Evolutionary conservation across 257 asterid species (phyloP).

Genomic region (Gentiana straminea): DNA sequence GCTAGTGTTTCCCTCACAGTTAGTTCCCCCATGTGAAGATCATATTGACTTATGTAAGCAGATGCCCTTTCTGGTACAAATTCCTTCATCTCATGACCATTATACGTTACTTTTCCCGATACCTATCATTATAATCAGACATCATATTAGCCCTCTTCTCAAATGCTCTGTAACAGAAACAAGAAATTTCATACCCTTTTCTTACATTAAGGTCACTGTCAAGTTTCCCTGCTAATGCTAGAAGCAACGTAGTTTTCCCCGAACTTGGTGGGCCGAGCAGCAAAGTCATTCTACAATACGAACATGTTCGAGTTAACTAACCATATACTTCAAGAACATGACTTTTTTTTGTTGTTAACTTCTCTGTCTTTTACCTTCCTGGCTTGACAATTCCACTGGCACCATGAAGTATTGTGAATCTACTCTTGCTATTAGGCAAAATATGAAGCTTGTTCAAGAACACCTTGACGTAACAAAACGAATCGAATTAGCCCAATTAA

Average conservation of each 20-base stretch:
- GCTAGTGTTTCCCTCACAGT: conserved; percentile 61
- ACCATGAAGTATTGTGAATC: conserved; percentile 37
- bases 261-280: conserved; percentile 70
- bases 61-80: conserved; percentile 49
- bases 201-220: conserved; percentile 38
- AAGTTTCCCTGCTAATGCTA: conserved; percentile 64
- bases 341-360: not conserved
- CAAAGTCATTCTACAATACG: conserved; percentile 47
- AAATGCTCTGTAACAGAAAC: not conserved
- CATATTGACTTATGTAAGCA: conserved; percentile 58
- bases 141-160: not conserved
- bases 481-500: not conserved
- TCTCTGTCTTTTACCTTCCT: conserved; percentile 27
- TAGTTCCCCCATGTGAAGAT: conserved; percentile 58
- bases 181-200: not conserved
- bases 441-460: conserved; percentile 33
- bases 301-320: not conserved
- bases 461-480: conserved; percentile 21
- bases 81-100: conserved; percentile 49
- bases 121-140: conserved; percentile 18
- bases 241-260: conserved; percentile 52
- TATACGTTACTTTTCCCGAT: conserved; percentile 45
- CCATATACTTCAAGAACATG: not conserved
- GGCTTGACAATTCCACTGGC: conserved; percentile 67
- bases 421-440: conserved; percentile 38